These are phyloP conservation scores for Paraleonurus japonicus DNA, from an alignment of 257 asterid species.

Conservation along the genomic window DNA sequence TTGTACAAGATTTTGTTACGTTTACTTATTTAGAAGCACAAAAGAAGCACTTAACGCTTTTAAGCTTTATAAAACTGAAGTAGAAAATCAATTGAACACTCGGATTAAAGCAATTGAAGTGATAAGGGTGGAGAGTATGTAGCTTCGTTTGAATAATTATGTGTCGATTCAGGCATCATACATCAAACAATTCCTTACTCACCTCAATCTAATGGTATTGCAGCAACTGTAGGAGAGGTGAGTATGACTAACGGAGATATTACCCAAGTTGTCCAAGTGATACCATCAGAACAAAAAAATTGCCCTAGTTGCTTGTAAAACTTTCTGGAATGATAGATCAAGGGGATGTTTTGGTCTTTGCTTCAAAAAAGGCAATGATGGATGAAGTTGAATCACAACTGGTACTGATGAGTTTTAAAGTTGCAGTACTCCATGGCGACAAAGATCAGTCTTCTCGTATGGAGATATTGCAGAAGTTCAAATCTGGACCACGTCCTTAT, in stretches of 20 bases:
- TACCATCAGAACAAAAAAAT: constrained; percentile 80
- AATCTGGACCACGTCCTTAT: constrained; percentile 90
- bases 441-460: constrained; percentile 97
- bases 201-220: too few species aligned
- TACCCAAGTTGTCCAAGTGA: constrained; percentile 80
- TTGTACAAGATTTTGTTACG: too few species aligned
- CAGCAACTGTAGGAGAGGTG: constrained; percentile 95
- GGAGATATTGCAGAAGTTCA: constrained; percentile 84
- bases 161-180: too few species aligned
- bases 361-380: constrained; percentile 86
- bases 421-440: constrained; percentile 97
- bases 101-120: too few species aligned
- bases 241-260: constrained; percentile 98
- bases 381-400: constrained; percentile 85
- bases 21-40: too few species aligned
- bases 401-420: constrained; percentile 66
- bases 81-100: too few species aligned
- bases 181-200: too few species aligned
- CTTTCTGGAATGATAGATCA: constrained; percentile 85
- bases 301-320: constrained; percentile 90
- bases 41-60: too few species aligned
- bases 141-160: too few species aligned
- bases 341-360: constrained; percentile 94
- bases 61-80: too few species aligned
- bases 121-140: too few species aligned